Conservation (phyloP, 2,329 filamentous ascomycete genomes). For the Allantophomopsis lycopodina region DNA sequence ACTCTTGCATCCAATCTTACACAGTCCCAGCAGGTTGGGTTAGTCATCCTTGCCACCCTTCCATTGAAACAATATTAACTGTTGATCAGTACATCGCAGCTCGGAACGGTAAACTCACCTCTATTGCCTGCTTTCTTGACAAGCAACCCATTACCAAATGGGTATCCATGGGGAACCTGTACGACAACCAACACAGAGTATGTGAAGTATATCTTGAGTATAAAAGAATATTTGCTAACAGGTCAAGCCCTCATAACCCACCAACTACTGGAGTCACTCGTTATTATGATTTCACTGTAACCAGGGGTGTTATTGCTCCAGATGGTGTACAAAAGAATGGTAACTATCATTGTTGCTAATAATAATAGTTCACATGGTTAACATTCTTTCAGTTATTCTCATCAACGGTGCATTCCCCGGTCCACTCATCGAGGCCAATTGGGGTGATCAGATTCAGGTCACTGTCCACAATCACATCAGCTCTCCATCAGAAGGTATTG, state of each 20-base stretch:
- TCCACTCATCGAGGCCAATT: conserved; percentile 22
- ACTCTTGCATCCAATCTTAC: background rate
- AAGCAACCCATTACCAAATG: conserved; percentile 33
- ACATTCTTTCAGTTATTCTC: conserved; percentile 42
- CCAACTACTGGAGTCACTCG: conserved; percentile 25
- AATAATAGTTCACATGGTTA: too few species aligned
- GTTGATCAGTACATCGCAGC: background rate
- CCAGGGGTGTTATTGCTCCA: conserved; percentile 17
- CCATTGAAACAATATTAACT: background rate
- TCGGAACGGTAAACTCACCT: conserved; percentile 18
- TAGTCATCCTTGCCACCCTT: background rate
- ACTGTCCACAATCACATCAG: conserved; percentile 58
- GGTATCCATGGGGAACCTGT: conserved; percentile 35
- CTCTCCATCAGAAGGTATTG: conserved; percentile 19
- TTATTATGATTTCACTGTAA: conserved; percentile 18
- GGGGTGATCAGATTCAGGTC: conserved; percentile 35
- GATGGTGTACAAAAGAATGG: conserved; percentile 34
- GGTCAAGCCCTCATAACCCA: conserved; percentile 18
- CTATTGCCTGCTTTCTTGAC: conserved; percentile 26
- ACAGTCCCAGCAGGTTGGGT: background rate
- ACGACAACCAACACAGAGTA: conserved; percentile 19
- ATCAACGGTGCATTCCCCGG: conserved; percentile 22
- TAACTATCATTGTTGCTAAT: conserved; percentile 31
- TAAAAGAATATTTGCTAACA: too few species aligned
- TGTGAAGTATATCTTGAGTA: too few species aligned